Percentiles rank a stretch among this genome's conserved stretches.
Evolutionary conservation across 345 rosid genomes (phyloP).

Genomic region (Eucalyptus paniculata): DNA sequence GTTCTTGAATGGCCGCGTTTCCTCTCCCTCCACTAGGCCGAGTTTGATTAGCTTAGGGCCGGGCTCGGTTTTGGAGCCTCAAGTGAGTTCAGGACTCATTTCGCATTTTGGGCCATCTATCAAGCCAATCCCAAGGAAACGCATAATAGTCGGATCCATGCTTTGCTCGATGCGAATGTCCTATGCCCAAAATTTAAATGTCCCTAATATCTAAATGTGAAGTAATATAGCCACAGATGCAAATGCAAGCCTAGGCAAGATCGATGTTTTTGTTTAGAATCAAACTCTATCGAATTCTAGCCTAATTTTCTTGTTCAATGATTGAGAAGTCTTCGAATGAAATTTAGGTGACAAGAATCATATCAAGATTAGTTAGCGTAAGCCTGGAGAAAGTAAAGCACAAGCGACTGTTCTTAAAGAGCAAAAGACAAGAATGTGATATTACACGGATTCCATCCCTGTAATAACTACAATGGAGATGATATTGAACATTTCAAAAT

Average conservation of each 20-base stretch:
- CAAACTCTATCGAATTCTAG: no score
- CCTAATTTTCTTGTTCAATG: no score
- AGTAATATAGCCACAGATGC: no score
- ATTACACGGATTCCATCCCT: background rate
- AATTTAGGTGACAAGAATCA: accelerated
- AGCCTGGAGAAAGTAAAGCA: no score
- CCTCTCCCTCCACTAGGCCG: background rate
- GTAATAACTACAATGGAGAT: background rate
- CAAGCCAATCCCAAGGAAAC: background rate
- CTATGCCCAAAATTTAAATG: no score
- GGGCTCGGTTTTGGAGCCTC: background rate
- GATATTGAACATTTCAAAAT: no score
- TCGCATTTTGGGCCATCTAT: background rate
- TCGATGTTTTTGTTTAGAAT: no score
- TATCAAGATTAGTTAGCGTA: no score
- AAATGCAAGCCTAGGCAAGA: no score
- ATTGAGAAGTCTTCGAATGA: no score
- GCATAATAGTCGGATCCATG: no score
- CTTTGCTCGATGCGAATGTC: accelerated
- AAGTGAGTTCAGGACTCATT: background rate
- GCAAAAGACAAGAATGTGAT: background rate
- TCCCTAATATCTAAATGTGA: no score
- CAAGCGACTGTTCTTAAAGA: accelerated
- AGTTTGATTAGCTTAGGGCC: background rate
- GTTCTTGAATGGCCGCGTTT: background rate